A percentile compares a stretch with the other conserved stretches of the same genome.
Conservation (phyloP, 2,329 filamentous ascomycete species). For the Beauveria australis region DNA sequence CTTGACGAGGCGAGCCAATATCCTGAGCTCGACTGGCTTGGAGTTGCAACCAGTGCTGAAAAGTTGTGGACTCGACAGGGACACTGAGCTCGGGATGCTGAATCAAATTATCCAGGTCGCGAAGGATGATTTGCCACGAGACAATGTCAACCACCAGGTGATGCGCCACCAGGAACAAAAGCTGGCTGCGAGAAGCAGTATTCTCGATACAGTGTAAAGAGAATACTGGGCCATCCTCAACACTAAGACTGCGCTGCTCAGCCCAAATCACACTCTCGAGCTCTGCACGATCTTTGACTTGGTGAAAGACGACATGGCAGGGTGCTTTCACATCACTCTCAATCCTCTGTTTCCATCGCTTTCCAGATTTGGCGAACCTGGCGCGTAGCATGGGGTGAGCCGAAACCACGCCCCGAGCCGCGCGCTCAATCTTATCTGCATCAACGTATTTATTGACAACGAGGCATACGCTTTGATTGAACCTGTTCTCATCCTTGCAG, state of each 20-base stretch:
- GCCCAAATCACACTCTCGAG: not conserved
- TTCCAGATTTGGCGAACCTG: not conserved
- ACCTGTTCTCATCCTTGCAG: slow-evolving; percentile 14
- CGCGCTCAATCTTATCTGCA: not conserved
- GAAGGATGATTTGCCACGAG: slow-evolving; percentile 32
- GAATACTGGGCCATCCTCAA: not conserved
- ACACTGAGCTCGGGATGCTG: not conserved
- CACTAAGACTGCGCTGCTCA: not conserved
- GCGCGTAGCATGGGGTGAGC: slow-evolving; percentile 10
- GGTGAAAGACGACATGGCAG: not conserved
- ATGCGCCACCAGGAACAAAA: slow-evolving; percentile 2
- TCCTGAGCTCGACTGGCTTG: not conserved
- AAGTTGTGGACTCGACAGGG: not conserved
- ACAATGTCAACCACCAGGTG: slow-evolving; percentile 31
- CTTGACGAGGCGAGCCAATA: not conserved
- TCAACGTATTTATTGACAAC: not conserved
- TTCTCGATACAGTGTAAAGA: not conserved
- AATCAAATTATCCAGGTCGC: not conserved
- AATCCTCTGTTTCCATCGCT: not conserved
- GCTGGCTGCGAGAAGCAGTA: not conserved
- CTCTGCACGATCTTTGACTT: not conserved
- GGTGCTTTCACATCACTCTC: not conserved
- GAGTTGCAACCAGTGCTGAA: not conserved
- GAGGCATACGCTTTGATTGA: slow-evolving; percentile 10
- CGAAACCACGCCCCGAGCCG: not conserved